Percentiles rank a stretch among this genome's conserved stretches.
Conservation (phyloP, 768 basidiomycete species). For the Suillus brevipes region DNA sequence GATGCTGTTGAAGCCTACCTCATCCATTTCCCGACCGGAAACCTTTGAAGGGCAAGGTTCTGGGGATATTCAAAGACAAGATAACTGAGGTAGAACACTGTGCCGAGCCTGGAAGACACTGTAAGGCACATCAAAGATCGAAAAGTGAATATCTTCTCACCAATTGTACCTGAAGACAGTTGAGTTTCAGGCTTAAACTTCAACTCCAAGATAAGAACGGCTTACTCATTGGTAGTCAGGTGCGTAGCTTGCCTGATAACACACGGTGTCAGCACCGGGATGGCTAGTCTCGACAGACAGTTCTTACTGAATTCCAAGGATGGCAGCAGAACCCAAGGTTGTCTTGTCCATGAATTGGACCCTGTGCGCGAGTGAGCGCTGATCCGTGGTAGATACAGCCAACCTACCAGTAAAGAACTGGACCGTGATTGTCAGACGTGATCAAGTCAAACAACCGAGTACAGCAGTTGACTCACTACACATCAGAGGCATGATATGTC, state of each 20-base stretch:
- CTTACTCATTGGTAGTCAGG: constrained; percentile 62
- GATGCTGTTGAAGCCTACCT: constrained; percentile 39
- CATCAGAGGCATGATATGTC: constrained; percentile 63
- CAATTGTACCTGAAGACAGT: not conserved
- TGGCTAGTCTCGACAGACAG: not conserved
- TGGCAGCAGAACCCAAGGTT: constrained; percentile 59
- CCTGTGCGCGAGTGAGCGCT: constrained; percentile 31
- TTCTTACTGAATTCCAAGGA: constrained; percentile 60
- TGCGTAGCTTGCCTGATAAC: constrained; percentile 50
- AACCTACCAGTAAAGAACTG: constrained; percentile 51
- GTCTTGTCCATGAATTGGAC: constrained; percentile 76
- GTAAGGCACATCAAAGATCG: not conserved
- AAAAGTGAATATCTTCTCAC: not conserved
- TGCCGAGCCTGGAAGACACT: constrained; percentile 43
- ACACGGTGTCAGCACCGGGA: not conserved
- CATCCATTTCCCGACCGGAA: constrained; percentile 78
- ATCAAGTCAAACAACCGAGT: not conserved
- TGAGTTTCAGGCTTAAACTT: not conserved
- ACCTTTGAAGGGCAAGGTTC: constrained; percentile 61
- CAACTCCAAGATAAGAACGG: not conserved
- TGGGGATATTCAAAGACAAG: constrained; percentile 68
- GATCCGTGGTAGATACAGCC: not conserved
- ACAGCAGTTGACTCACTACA: constrained; percentile 44
- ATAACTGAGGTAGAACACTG: constrained; percentile 59
- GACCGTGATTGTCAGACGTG: not conserved